Conservation (phyloP, 768 basidiomycete genomes). For the Gloeopeniophorella convolvens region DNA sequence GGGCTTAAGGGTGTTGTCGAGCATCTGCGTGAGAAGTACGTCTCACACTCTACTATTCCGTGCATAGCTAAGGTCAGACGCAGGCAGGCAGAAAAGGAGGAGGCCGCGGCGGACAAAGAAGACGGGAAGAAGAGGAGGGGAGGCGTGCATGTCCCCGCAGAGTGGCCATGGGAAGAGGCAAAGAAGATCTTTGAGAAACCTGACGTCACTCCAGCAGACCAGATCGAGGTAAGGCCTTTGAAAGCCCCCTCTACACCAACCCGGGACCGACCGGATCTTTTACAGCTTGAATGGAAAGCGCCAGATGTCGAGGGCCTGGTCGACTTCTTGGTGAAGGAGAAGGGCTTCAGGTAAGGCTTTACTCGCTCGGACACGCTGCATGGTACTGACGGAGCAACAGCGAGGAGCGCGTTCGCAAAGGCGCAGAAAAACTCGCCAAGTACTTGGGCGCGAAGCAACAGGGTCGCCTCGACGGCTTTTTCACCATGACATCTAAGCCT, state of each 20-base stretch:
- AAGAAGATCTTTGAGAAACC: constrained; percentile 86
- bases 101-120: constrained; percentile 33
- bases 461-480: constrained; percentile 94
- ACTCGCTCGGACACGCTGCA: neutral
- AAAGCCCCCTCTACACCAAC: neutral
- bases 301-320: constrained; percentile 93
- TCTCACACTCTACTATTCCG: constrained; percentile 1
- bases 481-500: constrained; percentile 60
- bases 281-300: constrained; percentile 86
- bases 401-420: constrained; percentile 94
- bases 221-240: constrained; percentile 61
- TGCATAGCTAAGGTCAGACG: constrained; percentile 15
- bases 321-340: constrained; percentile 87
- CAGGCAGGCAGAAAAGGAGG: constrained; percentile 40
- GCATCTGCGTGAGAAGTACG: constrained; percentile 72
- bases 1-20: constrained; percentile 66
- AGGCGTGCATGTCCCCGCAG: constrained; percentile 75
- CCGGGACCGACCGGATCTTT: neutral
- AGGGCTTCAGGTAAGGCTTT: constrained; percentile 86
- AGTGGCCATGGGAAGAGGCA: constrained; percentile 97
- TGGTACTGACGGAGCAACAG: constrained; percentile 35
- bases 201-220: constrained; percentile 79
- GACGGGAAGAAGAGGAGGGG: constrained; percentile 68
- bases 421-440: constrained; percentile 88
- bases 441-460: constrained; percentile 89